phyloP scores from a whole-genome alignment of 257 asterid genomes.

The Cinchona pubescens region DNA sequence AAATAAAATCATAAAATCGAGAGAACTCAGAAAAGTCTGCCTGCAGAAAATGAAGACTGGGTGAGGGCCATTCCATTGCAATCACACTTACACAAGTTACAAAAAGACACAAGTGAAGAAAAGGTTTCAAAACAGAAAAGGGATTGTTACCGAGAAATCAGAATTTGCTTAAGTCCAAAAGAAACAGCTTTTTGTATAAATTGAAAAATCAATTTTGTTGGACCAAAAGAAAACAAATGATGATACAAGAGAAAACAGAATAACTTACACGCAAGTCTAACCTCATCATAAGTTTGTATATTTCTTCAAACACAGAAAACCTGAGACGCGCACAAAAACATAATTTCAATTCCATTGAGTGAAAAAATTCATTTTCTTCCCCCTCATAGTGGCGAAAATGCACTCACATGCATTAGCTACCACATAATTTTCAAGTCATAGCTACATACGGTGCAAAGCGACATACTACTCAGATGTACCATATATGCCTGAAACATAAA shows the following conservation, averaged over 20 bases:
- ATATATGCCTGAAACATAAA: not conserved
- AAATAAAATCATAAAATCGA: conserved; percentile 81
- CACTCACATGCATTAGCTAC: not conserved
- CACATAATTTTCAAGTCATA: not conserved
- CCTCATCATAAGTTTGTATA: conserved; percentile 64
- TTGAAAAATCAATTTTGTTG: not conserved
- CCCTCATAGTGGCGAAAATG: not conserved
- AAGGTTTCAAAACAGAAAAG: not conserved
- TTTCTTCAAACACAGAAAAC: conserved; percentile 64
- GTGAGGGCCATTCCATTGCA: not conserved
- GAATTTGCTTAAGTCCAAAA: not conserved
- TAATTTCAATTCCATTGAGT: conserved; percentile 8
- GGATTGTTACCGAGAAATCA: not conserved
- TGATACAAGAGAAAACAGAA: not conserved
- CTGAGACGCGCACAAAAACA: conserved; percentile 36
- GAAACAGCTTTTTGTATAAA: not conserved
- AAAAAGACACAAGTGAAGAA: not conserved
- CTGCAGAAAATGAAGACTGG: conserved; percentile 34
- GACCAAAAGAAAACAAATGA: not conserved
- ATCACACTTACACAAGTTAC: too few relatives aligned
- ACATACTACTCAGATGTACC: not conserved
- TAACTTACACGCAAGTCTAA: conserved; percentile 58
- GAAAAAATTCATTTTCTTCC: not conserved
- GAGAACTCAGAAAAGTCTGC: conserved; percentile 76
- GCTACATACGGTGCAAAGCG: not conserved